A percentile compares a stretch with the other conserved stretches of the same genome.
Conservation (phyloP, 2,329 filamentous ascomycete species). For the Chaetothyriales sp. region DNA sequence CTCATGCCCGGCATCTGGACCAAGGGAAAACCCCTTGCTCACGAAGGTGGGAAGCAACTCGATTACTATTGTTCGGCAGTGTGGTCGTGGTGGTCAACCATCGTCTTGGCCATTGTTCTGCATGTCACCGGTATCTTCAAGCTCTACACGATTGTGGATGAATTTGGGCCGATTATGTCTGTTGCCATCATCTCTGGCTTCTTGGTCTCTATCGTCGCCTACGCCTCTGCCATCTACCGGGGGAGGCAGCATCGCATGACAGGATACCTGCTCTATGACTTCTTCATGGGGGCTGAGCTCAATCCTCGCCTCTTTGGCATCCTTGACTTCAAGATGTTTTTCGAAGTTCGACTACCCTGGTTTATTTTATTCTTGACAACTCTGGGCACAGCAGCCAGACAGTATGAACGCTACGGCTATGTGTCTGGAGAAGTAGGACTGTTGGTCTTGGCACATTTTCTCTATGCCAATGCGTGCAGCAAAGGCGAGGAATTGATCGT, state of each 20-base stretch:
- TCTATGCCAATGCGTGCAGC: constrained; percentile 82
- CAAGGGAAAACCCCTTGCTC: constrained; percentile 74
- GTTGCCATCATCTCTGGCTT: constrained; percentile 88
- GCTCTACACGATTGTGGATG: constrained; percentile 81
- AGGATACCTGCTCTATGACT: constrained; percentile 64
- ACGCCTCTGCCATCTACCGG: constrained; percentile 65
- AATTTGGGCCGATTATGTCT: constrained; percentile 84
- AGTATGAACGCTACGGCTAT: constrained; percentile 74
- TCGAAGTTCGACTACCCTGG: constrained; percentile 83
- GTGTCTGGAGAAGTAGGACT: constrained; percentile 74
- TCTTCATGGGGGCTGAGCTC: constrained; percentile 79
- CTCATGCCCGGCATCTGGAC: constrained; percentile 73
- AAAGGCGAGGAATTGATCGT: constrained; percentile 87
- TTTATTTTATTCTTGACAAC: constrained; percentile 72
- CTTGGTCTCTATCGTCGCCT: constrained; percentile 66
- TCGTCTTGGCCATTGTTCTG: constrained; percentile 52
- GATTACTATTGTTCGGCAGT: constrained; percentile 90
- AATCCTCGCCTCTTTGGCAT: constrained; percentile 75
- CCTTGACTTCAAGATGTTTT: constrained; percentile 90
- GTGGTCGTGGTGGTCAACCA: constrained; percentile 73
- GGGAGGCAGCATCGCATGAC: constrained; percentile 88
- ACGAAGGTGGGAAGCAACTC: constrained; percentile 70
- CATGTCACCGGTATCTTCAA: constrained; percentile 77
- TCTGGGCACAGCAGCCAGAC: constrained; percentile 60
- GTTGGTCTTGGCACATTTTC: constrained; percentile 73